Conservation (phyloP, 495 filamentous ascomycete species). For the Lasiosphaeria ovina region DNA sequence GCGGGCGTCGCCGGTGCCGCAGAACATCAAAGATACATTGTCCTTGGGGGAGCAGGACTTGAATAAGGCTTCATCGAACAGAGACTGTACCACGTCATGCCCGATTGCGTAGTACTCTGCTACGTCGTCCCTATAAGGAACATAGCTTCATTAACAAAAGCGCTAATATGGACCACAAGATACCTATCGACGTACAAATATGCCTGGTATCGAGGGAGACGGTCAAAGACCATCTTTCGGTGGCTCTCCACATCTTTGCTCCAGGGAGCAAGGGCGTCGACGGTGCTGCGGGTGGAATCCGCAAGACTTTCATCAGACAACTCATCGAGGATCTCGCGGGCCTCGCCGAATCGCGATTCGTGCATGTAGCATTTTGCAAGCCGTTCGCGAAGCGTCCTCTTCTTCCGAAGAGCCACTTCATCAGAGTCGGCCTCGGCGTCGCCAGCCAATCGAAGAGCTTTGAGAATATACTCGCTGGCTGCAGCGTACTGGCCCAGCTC, state of each 20-base stretch:
- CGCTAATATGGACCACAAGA: neutral
- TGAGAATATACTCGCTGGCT: conserved; percentile 22
- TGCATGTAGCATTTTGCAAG: conserved; percentile 32
- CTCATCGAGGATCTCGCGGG: conserved; percentile 18
- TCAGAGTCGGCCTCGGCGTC: conserved; percentile 1
- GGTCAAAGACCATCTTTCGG: conserved; percentile 20
- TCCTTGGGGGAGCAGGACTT: conserved; percentile 13
- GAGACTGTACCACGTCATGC: conserved; percentile 25
- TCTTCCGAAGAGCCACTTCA: conserved; percentile 6
- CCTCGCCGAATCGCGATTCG: conserved; percentile 20
- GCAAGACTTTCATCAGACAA: conserved; percentile 9
- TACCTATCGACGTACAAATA: conserved; percentile 19
- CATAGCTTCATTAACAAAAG: neutral
- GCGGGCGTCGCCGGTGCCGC: conserved; percentile 35
- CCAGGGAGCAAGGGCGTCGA: conserved; percentile 5
- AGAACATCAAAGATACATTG: conserved; percentile 32
- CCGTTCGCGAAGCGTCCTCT: conserved; percentile 26
- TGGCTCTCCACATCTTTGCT: conserved; percentile 2
- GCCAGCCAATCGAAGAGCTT: conserved; percentile 25
- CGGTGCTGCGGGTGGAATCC: conserved; percentile 1
- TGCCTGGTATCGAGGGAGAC: conserved; percentile 25
- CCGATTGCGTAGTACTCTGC: conserved; percentile 28
- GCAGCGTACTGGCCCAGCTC: conserved; percentile 34
- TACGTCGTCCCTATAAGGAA: conserved; percentile 16
- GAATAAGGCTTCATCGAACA: conserved; percentile 24